Conservation (phyloP, 768 basidiomycete species). For the Trichaptum fuscoviolaceum region DNA sequence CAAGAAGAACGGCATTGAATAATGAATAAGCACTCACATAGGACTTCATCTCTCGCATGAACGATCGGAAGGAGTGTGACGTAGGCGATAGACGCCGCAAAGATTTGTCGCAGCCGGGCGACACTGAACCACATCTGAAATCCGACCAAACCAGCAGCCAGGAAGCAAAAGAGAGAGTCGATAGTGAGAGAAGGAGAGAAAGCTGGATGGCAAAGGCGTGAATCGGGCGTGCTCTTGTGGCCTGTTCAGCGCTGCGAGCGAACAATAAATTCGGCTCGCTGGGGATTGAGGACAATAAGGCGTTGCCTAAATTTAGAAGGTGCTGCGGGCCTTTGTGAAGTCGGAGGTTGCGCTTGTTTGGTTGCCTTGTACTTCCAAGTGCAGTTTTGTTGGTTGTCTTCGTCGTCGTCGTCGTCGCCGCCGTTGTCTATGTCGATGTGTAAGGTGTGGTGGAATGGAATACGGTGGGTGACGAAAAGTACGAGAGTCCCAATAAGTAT, state of each 20-base stretch:
- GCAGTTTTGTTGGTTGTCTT: background rate
- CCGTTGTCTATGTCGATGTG: background rate
- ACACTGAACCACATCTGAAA: slow-evolving; percentile 50
- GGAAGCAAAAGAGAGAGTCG: background rate
- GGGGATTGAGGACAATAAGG: background rate
- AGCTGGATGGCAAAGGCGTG: background rate
- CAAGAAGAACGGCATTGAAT: slow-evolving; percentile 11
- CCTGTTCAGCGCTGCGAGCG: background rate
- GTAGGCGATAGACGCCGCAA: slow-evolving; percentile 32
- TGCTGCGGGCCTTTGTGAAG: background rate
- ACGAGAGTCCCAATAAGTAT: background rate
- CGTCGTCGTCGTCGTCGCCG: background rate
- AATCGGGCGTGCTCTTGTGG: background rate
- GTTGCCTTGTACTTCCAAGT: background rate
- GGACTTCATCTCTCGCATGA: slow-evolving; percentile 45
- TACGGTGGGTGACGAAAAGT: background rate
- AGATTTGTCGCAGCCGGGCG: slow-evolving; percentile 67
- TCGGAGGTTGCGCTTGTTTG: background rate
- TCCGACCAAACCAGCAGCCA: background rate
- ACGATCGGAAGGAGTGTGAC: slow-evolving; percentile 34
- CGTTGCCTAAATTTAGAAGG: background rate
- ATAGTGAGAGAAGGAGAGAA: background rate
- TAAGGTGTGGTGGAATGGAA: background rate
- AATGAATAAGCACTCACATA: slow-evolving; percentile 46
- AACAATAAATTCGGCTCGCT: background rate